phyloP scores from a whole-genome alignment of 1,139 yeast genomes.

The Blastobotrys buckinghamii region DNA sequence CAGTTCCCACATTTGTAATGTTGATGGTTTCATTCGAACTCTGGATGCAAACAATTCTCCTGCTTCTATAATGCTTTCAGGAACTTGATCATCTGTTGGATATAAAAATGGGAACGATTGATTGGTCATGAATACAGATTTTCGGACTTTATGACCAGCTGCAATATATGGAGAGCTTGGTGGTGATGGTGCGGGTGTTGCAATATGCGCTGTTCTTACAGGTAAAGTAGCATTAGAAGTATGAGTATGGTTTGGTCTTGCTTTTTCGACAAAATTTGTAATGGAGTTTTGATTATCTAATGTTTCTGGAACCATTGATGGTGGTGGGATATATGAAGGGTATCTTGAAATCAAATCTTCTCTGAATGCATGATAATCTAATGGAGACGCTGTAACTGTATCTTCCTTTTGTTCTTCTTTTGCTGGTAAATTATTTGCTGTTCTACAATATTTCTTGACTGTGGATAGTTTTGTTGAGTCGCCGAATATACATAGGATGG shows the following conservation, averaged over 20 bases:
- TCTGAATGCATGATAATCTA: slow-evolving; percentile 73
- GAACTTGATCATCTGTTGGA: slow-evolving; percentile 52
- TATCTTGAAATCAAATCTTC: slow-evolving; percentile 70
- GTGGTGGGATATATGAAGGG: slow-evolving; percentile 57
- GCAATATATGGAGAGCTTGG: slow-evolving; percentile 51
- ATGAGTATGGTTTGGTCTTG: slow-evolving; percentile 51
- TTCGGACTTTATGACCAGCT: slow-evolving; percentile 57
- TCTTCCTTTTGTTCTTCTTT: not conserved
- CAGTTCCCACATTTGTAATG: slow-evolving; percentile 67
- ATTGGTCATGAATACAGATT: slow-evolving; percentile 66
- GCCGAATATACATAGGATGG: slow-evolving; percentile 63
- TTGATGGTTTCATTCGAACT: slow-evolving; percentile 58
- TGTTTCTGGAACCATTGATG: slow-evolving; percentile 41
- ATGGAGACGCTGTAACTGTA: slow-evolving; percentile 53
- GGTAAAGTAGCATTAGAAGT: slow-evolving; percentile 53
- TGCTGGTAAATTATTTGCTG: slow-evolving; percentile 40
- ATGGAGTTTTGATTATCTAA: slow-evolving; percentile 43
- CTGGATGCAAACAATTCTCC: slow-evolving; percentile 55
- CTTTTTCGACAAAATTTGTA: slow-evolving; percentile 43
- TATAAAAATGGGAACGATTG: slow-evolving; percentile 75
- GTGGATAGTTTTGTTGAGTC: slow-evolving; percentile 38
- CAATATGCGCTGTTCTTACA: slow-evolving; percentile 63
- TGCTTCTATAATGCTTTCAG: slow-evolving; percentile 78
- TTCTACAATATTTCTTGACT: slow-evolving; percentile 47
- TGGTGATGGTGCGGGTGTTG: slow-evolving; percentile 89